phyloP scores from a whole-genome alignment of 1,284 basidiomycete species.

The Ganoderma resinaceum region DNA sequence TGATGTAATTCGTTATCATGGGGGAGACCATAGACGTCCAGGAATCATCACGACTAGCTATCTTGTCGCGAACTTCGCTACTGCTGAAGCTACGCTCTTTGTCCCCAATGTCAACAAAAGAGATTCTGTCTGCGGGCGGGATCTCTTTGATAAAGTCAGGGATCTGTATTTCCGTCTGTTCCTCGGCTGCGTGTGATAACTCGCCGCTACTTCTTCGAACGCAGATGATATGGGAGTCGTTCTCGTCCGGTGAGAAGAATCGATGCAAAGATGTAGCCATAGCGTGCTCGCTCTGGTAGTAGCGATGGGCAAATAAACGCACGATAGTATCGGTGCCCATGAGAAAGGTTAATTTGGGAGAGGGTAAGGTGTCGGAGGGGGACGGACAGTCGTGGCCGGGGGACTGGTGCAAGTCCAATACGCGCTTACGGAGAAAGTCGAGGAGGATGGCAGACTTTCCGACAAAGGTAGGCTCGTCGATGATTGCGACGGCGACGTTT shows the following conservation, averaged over 20 bases:
- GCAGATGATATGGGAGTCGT: slow-evolving; percentile 77
- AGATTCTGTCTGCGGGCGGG: slow-evolving; percentile 56
- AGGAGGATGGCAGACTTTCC: slow-evolving; percentile 77
- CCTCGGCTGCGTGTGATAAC: slow-evolving; percentile 32
- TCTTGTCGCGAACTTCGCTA: slow-evolving; percentile 67
- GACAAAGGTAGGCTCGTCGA: slow-evolving; percentile 90
- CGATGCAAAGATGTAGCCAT: slow-evolving; percentile 65
- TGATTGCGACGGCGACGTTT: slow-evolving; percentile 83
- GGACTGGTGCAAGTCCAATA: slow-evolving; percentile 13
- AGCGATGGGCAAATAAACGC: slow-evolving; percentile 83
- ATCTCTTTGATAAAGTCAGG: slow-evolving; percentile 54
- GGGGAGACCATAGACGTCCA: slow-evolving; percentile 52
- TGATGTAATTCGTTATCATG: slow-evolving; percentile 56
- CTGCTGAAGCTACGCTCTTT: slow-evolving; percentile 73
- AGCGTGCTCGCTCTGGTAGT: slow-evolving; percentile 65
- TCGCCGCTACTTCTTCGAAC: slow-evolving; percentile 56
- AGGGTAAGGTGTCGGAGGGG: slow-evolving; percentile 6
- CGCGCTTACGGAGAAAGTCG: slow-evolving; percentile 53
- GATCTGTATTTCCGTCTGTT: slow-evolving; percentile 41
- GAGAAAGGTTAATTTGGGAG: slow-evolving; percentile 32
- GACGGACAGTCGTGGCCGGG: not conserved
- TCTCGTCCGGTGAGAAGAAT: slow-evolving; percentile 67
- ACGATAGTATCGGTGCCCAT: slow-evolving; percentile 91
- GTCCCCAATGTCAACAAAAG: slow-evolving; percentile 66
- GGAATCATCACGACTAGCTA: slow-evolving; percentile 44